Evolutionary conservation across 2,329 filamentous ascomycete genomes (phyloP).

Genomic region (Penicillium sp.): DNA sequence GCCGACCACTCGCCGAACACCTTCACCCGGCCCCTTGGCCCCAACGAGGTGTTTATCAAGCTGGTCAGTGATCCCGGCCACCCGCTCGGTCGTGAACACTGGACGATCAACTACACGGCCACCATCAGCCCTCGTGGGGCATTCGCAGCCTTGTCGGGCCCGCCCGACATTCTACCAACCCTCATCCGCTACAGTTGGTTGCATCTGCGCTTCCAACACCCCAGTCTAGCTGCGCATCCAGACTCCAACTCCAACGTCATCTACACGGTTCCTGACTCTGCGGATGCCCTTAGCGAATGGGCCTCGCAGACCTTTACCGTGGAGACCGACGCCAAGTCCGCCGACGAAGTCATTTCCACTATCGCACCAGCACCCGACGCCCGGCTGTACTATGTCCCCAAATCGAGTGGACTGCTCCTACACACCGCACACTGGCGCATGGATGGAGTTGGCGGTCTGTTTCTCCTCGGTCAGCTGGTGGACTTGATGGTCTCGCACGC

Average conservation of each 20-base stretch:
- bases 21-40: constrained; percentile 15
- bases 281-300: constrained; percentile 12
- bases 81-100: constrained; percentile 33
- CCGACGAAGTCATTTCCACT: constrained; percentile 10
- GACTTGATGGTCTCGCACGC: constrained; percentile 12
- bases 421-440: constrained; percentile 32
- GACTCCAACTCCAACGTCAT: constrained; percentile 3
- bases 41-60: constrained; percentile 33
- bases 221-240: constrained; percentile 16
- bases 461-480: constrained; percentile 24
- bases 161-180: constrained; percentile 4
- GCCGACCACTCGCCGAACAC: not conserved
- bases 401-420: constrained; percentile 10
- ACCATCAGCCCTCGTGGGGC: constrained; percentile 15
- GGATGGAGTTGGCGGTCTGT: constrained; percentile 29
- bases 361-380: constrained; percentile 10
- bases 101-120: constrained; percentile 30
- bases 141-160: not conserved
- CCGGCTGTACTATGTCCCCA: constrained; percentile 15
- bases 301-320: constrained; percentile 17
- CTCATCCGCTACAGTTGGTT: constrained; percentile 17
- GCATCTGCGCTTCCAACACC: constrained; percentile 21
- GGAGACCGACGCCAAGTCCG: constrained; percentile 1
- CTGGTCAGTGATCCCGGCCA: constrained; percentile 29
- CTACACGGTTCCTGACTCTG: constrained; percentile 14